Evolutionary conservation across 225 moss, liverwort and hornwort species (phyloP), one percentile per base, ranked within the genome.

Genomic region (Straminergon stramineum): DNA sequence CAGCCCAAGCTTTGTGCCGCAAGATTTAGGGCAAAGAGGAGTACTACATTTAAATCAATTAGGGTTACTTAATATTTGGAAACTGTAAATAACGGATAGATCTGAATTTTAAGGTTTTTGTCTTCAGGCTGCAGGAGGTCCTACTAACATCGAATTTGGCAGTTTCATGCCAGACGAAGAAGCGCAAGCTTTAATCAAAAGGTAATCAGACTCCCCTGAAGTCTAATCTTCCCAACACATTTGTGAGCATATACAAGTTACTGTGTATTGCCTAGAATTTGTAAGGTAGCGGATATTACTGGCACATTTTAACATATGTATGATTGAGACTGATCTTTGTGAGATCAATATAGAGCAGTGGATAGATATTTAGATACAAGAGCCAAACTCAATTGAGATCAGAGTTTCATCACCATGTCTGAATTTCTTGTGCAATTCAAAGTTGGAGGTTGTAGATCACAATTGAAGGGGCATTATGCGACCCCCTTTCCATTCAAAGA

Each of bases 101-200:
- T 88, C 64, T 65, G 66, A 75, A 35, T 55, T 14, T 58, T 1
- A 21, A 52, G 20, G 8, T 0, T 39, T 22, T 22, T 61, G 55
- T 80, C 71, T 82, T n/a, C 89, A 92, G 87, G 89, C 90, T 90
- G 89, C 89, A 58, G 91, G 93, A 68, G 93, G 93, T 73, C 81
- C 67, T 16, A 90, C 90, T 32, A 89, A 70, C 71, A 93, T 92
- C 82, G 82, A 77, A 65, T 90, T 92, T 48, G 92, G 93, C n/a
- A 89, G 87, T n/a, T 92, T 68, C 73, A 78, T 90, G 83, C 85
- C 87, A 55, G 78, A 82, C 10, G 87, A 82, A 66, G 90, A 89
- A 88, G 88, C 67, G 37, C 79, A 89, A 65, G 89, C 90, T 51
- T 65, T 87, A 65, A 85, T 87, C 26, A 92, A 85, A 85, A 79